Evolutionary conservation across 2,329 filamentous ascomycete species (phyloP).

Genomic region (Cercospora sesami): DNA sequence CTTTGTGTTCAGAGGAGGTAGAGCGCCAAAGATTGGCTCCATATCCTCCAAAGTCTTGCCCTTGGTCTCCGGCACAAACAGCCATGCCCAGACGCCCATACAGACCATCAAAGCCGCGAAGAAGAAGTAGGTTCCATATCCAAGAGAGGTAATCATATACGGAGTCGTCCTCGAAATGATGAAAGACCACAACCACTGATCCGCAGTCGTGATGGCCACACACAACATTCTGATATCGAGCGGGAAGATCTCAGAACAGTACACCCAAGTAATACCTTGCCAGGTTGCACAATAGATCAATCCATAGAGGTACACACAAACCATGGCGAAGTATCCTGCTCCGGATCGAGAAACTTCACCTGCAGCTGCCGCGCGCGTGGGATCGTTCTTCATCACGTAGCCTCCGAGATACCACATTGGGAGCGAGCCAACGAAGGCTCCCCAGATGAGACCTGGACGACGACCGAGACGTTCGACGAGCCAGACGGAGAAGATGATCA

Average conservation of each 20-base stretch:
- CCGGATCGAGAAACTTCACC: conserved; percentile 48
- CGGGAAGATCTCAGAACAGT: conserved; percentile 53
- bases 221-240: conserved; percentile 45
- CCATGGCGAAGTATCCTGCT: conserved; percentile 56
- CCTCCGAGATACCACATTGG: conserved; percentile 54
- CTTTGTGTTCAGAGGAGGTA: conserved; percentile 15
- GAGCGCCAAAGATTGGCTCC: conserved; percentile 25
- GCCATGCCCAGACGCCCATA: conserved; percentile 64
- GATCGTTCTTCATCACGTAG: conserved; percentile 56
- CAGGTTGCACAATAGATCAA: conserved; percentile 53
- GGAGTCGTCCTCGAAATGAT: conserved; percentile 44
- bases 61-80: conserved; percentile 71
- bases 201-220: conserved; percentile 42
- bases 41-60: conserved; percentile 42
- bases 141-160: conserved; percentile 38
- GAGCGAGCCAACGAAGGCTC: conserved; percentile 50
- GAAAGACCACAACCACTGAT: conserved; percentile 44
- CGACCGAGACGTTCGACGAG: conserved; percentile 45
- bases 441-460: conserved; percentile 49
- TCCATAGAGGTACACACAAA: conserved; percentile 57
- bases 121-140: conserved; percentile 45
- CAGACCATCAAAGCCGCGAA: conserved; percentile 38
- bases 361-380: conserved; percentile 47
- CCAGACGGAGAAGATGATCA: conserved; percentile 44
- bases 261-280: conserved; percentile 41